Evolutionary conservation across 192 early-diverging fungal genomes (phyloP).

Genomic region (Anaeromyces robustus): DNA sequence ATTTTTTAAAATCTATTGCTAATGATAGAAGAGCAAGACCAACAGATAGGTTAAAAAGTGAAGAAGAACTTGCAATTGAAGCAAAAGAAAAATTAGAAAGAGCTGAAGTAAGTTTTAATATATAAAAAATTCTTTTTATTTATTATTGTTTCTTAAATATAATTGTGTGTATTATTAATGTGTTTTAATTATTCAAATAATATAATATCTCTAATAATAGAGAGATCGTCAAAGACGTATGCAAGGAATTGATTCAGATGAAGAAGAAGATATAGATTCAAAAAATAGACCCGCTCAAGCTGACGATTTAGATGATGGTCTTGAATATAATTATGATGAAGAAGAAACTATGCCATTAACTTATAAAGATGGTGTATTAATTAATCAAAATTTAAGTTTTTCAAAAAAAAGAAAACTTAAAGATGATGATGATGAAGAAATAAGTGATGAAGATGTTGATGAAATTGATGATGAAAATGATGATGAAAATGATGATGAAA

Average conservation of each 20-base stretch:
- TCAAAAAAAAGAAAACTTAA: neutral
- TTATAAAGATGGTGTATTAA: constrained; percentile 28
- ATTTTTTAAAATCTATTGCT: constrained; percentile 60
- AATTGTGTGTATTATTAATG: too few relatives aligned
- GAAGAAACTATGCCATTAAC: constrained; percentile 22
- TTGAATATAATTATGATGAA: constrained; percentile 5
- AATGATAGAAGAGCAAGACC: constrained; percentile 73
- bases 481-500: constrained; percentile 4
- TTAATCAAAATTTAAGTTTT: constrained; percentile 23
- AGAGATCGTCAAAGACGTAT: constrained; percentile 54
- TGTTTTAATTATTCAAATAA: too few relatives aligned
- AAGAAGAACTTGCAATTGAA: constrained; percentile 78
- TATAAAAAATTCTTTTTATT: too few relatives aligned
- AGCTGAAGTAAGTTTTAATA: neutral
- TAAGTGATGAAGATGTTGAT: neutral
- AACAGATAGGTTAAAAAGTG: constrained; percentile 82
- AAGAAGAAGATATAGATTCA: constrained; percentile 12
- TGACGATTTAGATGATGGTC: constrained; percentile 30
- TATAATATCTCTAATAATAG: too few relatives aligned
- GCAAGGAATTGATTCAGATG: constrained; percentile 48
- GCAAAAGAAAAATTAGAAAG: constrained; percentile 66
- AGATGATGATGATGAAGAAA: neutral
- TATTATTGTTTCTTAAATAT: too few relatives aligned
- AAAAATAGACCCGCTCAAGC: constrained; percentile 19
- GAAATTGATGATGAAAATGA: constrained; percentile 21